Base-by-base conservation (phyloP, 2,329 filamentous ascomycete genomes). In the Penicillium sp. region DNA sequence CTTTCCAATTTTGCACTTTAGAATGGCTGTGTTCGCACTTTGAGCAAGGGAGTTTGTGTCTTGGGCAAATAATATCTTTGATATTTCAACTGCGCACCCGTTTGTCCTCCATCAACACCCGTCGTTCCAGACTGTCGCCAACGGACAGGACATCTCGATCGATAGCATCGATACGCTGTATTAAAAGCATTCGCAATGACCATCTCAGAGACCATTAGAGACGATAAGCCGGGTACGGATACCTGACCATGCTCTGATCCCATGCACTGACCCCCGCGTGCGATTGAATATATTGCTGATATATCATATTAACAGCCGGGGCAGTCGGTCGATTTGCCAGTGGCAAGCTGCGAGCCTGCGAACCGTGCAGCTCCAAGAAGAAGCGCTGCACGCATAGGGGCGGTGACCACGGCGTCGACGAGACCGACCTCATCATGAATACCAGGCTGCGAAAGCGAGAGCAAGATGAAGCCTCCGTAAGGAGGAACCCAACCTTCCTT, bases 371-470 rank as follows among this genome's bases (percentile, higher is more conserved):
- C 16, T 54, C 35, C 36, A 58, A 55, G 47, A 69, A 67, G 58
- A 60, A 61, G 52, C 61, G 62, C 30, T 68, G 65, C 53, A 49
- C 25, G 11, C 65, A 68, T 41, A 53, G 42, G 7, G 27, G 41
- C 20, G 36, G 48, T 1, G 45, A 43, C 25, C 39, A 46, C 30
- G 16, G 28, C 18, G 30, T 48, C 18, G 11, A 18, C 28, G 38
- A 31, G 31, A 28, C 5, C 14, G 45, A 24, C 16, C 14, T 27
- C 8, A 6, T 6, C 16, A 38, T 38, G 35, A 4, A 20, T 10
- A 38, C 35, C 16, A 38, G 35, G 10, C 35, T 20, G 4, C 35
- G 18, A 6, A 38, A 38, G 35, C 35, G 35, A 38, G 16, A 18
- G 10, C 16, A 20, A 10, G 16, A 5, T 20, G 35, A 38, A 38